These are phyloP conservation scores for Dittrichia graveolens DNA, from an alignment of 129 eudicot species.

Conservation along the genomic window DNA sequence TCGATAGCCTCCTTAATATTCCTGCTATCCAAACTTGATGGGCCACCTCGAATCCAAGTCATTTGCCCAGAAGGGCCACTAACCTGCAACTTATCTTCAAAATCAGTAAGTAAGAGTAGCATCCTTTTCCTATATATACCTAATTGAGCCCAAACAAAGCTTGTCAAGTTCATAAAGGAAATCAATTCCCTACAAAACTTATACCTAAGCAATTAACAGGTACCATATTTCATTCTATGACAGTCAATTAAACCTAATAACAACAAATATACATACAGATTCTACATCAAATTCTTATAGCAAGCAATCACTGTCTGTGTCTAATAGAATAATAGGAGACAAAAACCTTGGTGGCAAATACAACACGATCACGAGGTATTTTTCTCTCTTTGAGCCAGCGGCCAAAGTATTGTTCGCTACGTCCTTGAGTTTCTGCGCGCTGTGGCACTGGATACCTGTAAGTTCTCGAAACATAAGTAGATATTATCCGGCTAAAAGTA, in stretches of 20 bases:
- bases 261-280: conserved; percentile 12
- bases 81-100: conserved; percentile 46
- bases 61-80: conserved; percentile 95
- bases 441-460: conserved; percentile 98
- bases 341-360: conserved; percentile 83
- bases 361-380: conserved; percentile 70
- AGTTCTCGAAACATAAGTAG: neutral
- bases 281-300: neutral
- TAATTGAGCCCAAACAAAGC: conserved; percentile 1
- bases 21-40: conserved; percentile 67
- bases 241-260: neutral
- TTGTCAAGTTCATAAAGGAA: conserved; percentile 5
- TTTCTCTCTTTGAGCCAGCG: conserved; percentile 70
- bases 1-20: conserved; percentile 83
- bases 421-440: conserved; percentile 81
- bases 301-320: neutral
- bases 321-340: neutral
- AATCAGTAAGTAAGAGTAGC: neutral
- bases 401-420: conserved; percentile 90
- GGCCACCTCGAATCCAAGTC: conserved; percentile 98
- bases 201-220: neutral
- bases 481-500: neutral
- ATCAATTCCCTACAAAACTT: conserved; percentile 7
- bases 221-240: neutral
- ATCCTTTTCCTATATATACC: neutral